These are phyloP conservation scores for Parachaetomium inaequale DNA, from an alignment of 495 filamentous ascomycete species.

Conservation along the genomic window DNA sequence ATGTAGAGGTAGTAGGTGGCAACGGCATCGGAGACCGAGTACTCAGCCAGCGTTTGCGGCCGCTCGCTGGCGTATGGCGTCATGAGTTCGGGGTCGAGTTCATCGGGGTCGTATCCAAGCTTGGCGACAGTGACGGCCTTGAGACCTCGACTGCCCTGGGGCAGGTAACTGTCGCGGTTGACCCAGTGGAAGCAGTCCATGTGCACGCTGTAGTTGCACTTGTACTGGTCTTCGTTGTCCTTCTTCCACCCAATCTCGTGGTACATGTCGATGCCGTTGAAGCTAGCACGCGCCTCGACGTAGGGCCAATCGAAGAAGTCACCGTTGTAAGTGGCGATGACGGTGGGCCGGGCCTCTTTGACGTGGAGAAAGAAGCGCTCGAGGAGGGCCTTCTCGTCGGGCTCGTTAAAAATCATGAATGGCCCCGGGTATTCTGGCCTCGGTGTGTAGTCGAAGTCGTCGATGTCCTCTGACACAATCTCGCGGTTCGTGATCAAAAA, in stretches of 20 bases:
- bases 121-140: constrained; percentile 98
- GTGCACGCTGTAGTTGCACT: constrained; percentile 90
- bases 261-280: constrained; percentile 99
- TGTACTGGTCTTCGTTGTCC: constrained; percentile 92
- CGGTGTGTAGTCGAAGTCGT: constrained; percentile 97
- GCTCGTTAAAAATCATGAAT: constrained; percentile 98
- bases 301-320: constrained; percentile 99
- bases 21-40: constrained; percentile 98
- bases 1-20: constrained; percentile 99
- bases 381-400: constrained; percentile 80
- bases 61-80: constrained; percentile 87
- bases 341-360: constrained; percentile 89
- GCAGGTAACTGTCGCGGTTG: constrained; percentile 95
- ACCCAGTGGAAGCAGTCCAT: constrained; percentile 99
- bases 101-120: constrained; percentile 96
- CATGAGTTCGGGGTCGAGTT: constrained; percentile 97
- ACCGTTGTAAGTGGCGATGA: constrained; percentile 99
- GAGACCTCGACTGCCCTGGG: constrained; percentile 93
- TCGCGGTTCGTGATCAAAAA: constrained; percentile 98
- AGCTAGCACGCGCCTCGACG: constrained; percentile 86
- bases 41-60: constrained; percentile 91
- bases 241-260: constrained; percentile 94
- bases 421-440: constrained; percentile 92
- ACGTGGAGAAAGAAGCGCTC: constrained; percentile 95
- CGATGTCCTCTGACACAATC: constrained; percentile 95